These are phyloP conservation scores for Solanum pimpinellifolium DNA, from an alignment of 257 asterid genomes.

Conservation along the genomic window DNA sequence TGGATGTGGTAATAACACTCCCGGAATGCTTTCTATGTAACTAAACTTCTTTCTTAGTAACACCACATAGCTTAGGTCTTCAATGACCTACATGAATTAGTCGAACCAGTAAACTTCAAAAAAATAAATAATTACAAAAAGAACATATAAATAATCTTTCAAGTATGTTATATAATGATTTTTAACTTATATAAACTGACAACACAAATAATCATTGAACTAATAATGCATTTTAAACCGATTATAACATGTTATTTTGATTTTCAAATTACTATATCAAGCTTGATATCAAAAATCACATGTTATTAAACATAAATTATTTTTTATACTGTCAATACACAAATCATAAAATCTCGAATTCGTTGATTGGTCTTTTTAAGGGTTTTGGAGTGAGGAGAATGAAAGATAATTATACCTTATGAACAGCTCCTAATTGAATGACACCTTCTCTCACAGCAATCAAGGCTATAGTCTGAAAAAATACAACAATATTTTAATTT, in stretches of 20 bases:
- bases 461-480: conserved; percentile 78
- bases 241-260: neutral
- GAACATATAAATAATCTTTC: neutral
- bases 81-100: conserved; percentile 42
- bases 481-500: neutral
- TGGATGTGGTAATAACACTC: conserved; percentile 88
- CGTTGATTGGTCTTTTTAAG: neutral
- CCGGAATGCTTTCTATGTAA: conserved; percentile 95
- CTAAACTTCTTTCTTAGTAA: conserved; percentile 76
- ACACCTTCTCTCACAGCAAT: conserved; percentile 99
- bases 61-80: conserved; percentile 87
- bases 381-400: neutral
- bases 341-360: neutral
- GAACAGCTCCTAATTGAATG: conserved; percentile 81
- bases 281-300: neutral
- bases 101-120: neutral
- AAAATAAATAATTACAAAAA: neutral
- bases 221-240: neutral
- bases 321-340: too few species aligned
- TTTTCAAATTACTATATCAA: neutral
- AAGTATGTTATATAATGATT: neutral
- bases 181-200: neutral
- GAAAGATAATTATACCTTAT: conserved; percentile 45
- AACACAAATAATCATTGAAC: neutral
- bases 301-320: neutral